Base-by-base conservation (phyloP, 805 yeast genomes). In the Yamadazyma insecticola region DNA sequence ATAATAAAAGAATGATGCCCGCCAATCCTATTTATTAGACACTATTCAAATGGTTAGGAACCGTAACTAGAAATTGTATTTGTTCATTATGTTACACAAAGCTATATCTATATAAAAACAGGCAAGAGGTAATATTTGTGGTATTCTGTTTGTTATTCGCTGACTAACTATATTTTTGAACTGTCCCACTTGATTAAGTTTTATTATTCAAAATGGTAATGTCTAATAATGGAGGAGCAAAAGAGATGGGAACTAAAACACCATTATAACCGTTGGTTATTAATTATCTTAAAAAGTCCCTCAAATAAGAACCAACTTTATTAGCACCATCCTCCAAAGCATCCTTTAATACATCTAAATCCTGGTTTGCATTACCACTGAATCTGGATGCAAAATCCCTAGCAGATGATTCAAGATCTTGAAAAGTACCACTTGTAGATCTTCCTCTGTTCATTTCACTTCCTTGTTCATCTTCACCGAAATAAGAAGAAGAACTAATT, bases 321-420 rank as follows among this genome's bases (percentile, higher is more conserved):
- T 80, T 83, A 15, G 97, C 97, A 37, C 97, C 97, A 44, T 78
- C 84, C 59, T 90, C 97, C 41, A 92, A 72, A 11, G 88, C 96
- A 57, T 86, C 96, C 63, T 85, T 88, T 51, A 92, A 63, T 35
- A 81, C 87, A 29, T 82, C 87, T 53, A 92, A 66, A 58, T 92
- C 98, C 50, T 92, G 95, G 46, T 79, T 80, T n/a, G 90, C 81
- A 35, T 81, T 78, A 29, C 80, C 78, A 32, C 81, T 70, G 50
- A 85, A 78, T 41, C 79, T 74, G 24, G 76, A 71, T 1, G 85
- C 85, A 49, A 78, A 63, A 33, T 77, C 84, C 45, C 78, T 63
- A 6, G 80, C 81, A 29, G 67, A 53, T 41, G 65, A 51, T 53
- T 78, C 87, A 35, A 83, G 62, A 34, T 78, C 78, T 26, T 47